Conservation (phyloP, 257 asterid genomes). For the Solanum chilense region DNA sequence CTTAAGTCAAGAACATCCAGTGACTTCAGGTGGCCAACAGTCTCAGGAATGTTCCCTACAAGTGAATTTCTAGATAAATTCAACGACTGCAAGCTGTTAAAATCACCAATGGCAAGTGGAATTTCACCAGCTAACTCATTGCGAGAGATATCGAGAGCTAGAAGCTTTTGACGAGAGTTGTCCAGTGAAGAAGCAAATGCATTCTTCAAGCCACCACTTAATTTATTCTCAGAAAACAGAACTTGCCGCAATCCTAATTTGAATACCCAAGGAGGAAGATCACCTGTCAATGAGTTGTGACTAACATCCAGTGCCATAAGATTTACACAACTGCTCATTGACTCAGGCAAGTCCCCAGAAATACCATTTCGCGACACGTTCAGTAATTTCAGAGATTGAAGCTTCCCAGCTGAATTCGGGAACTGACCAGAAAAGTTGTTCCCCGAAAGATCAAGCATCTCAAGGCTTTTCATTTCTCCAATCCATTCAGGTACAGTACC, state of each 20-base stretch:
- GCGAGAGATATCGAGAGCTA: slow-evolving; percentile 48
- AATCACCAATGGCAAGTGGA: slow-evolving; percentile 44
- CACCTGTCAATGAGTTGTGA: slow-evolving; percentile 50
- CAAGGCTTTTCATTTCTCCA: slow-evolving; percentile 64
- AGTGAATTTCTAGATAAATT: slow-evolving; percentile 48
- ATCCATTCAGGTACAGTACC: slow-evolving; percentile 64
- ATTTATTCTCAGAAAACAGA: slow-evolving; percentile 39
- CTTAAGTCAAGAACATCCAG: slow-evolving; percentile 51
- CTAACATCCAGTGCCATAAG: slow-evolving; percentile 52
- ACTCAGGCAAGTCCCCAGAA: slow-evolving; percentile 49
- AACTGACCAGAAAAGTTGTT: slow-evolving; percentile 52
- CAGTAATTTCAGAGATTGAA: slow-evolving; percentile 46
- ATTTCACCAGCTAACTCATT: slow-evolving; percentile 50
- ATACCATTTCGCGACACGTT: slow-evolving; percentile 52
- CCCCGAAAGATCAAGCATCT: slow-evolving; percentile 54
- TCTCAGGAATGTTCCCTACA: slow-evolving; percentile 36
- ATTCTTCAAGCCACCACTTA: slow-evolving; percentile 37
- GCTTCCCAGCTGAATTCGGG: slow-evolving; percentile 51
- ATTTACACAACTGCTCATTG: slow-evolving; percentile 36
- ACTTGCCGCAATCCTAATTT: slow-evolving; percentile 48
- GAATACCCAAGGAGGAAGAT: slow-evolving; percentile 58
- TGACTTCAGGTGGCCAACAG: slow-evolving; percentile 35
- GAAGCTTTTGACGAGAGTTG: slow-evolving; percentile 41
- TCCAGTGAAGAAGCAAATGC: slow-evolving; percentile 40
- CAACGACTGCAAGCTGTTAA: slow-evolving; percentile 37